Conservation (phyloP, 108 stramenopile genomes). For the Stephanodiscus minutulus region DNA sequence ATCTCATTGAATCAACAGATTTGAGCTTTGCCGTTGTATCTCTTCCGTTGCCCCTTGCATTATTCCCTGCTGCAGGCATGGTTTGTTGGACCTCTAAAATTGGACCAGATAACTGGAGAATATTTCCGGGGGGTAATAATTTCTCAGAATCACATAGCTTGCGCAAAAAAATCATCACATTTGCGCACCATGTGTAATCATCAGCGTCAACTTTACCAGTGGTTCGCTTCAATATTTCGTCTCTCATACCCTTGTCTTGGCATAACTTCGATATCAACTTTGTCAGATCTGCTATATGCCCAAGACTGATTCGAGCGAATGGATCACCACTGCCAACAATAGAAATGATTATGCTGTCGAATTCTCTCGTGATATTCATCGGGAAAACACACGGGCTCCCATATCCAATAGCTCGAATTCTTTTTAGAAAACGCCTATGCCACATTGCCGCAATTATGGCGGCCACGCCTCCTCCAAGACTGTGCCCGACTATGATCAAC, state of each 20-base stretch:
- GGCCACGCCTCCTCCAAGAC: conserved; percentile 71
- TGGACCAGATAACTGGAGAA: conserved; percentile 37
- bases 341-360: conserved; percentile 47
- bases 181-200: conserved; percentile 50
- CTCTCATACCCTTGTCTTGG: conserved; percentile 57
- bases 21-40: conserved; percentile 12
- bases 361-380: conserved; percentile 2
- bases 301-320: conserved; percentile 65
- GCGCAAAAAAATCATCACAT: conserved; percentile 51
- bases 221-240: conserved; percentile 48
- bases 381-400: conserved; percentile 50
- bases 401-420: conserved; percentile 30
- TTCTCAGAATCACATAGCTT: conserved; percentile 54
- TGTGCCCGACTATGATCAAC: conserved; percentile 72
- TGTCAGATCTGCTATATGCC: conserved; percentile 69
- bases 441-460: conserved; percentile 67
- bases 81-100: conserved; percentile 28
- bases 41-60: conserved; percentile 3
- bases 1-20: conserved; percentile 33
- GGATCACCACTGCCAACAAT: conserved; percentile 78
- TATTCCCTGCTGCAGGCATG: background rate
- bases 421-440: conserved; percentile 45
- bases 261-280: conserved; percentile 59
- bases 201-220: conserved; percentile 14
- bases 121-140: conserved; percentile 68